Evolutionary conservation across 768 basidiomycete species (phyloP).

Genomic region (Mycena haematopus): DNA sequence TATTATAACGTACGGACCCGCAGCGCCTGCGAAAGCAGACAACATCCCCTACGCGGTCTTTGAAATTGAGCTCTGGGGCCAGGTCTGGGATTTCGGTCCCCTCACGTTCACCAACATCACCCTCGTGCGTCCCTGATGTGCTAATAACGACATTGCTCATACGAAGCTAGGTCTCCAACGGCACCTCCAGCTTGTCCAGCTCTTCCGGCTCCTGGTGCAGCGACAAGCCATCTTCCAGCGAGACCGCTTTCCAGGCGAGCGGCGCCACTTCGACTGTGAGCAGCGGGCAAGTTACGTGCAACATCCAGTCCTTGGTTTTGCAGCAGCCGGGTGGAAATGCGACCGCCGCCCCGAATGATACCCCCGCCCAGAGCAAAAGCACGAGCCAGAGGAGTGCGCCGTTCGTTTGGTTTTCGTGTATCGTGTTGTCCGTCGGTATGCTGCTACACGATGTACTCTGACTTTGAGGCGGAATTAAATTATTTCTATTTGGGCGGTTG

Average conservation of each 20-base stretch:
- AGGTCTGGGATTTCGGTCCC: slow-evolving; percentile 21
- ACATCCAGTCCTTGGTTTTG: slow-evolving; percentile 21
- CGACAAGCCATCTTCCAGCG: slow-evolving; percentile 12
- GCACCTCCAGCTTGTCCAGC: too few relatives aligned
- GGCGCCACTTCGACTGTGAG: slow-evolving; percentile 15
- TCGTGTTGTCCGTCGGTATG: slow-evolving; percentile 10
- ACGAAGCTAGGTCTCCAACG: slow-evolving; percentile 17
- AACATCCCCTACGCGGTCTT: slow-evolving; percentile 20
- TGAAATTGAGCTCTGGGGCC: slow-evolving; percentile 18
- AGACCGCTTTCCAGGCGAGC: slow-evolving; percentile 18
- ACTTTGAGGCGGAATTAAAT: slow-evolving; percentile 18
- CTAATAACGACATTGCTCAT: slow-evolving; percentile 4
- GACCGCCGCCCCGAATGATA: background rate
- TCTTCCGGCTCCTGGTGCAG: slow-evolving; percentile 19
- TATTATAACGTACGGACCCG: slow-evolving; percentile 7
- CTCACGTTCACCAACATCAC: slow-evolving; percentile 21
- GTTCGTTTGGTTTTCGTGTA: slow-evolving; percentile 9
- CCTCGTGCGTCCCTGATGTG: slow-evolving; percentile 10
- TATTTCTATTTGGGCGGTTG: slow-evolving; percentile 10
- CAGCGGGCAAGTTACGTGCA: slow-evolving; percentile 17
- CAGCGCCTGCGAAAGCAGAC: slow-evolving; percentile 19
- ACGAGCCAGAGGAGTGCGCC: slow-evolving; percentile 12
- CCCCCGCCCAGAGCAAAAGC: too few relatives aligned
- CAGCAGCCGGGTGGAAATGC: slow-evolving; percentile 20
- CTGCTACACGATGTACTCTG: slow-evolving; percentile 11